Evolutionary conservation across 2,329 filamentous ascomycete species (phyloP).

Genomic region (Ramularia endophylla): DNA sequence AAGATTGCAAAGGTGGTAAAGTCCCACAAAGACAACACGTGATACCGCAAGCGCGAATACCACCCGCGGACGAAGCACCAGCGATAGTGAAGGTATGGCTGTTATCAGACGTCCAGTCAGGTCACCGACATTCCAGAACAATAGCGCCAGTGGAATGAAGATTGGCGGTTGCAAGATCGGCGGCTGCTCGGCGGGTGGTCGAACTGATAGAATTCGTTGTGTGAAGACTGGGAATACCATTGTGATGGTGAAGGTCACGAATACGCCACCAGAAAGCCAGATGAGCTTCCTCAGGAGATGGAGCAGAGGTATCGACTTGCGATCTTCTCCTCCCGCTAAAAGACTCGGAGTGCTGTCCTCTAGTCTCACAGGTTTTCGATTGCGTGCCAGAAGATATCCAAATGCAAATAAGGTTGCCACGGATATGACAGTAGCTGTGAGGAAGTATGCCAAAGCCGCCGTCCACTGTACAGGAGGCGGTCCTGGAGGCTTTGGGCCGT

Average conservation of each 20-base stretch:
- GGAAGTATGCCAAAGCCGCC: conserved; percentile 84
- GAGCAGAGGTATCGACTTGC: conserved; percentile 48
- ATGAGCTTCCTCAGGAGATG: conserved; percentile 69
- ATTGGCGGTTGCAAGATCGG: conserved; percentile 63
- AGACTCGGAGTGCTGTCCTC: conserved; percentile 1
- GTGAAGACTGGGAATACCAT: conserved; percentile 98
- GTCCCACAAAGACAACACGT: conserved; percentile 66
- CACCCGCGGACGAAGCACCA: conserved; percentile 57
- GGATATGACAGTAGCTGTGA: conserved; percentile 77
- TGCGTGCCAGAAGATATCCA: conserved; percentile 57
- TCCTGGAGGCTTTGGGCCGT: conserved; percentile 14
- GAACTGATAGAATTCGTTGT: conserved; percentile 40
- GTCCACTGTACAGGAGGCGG: conserved; percentile 48
- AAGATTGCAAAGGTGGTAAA: conserved; percentile 89
- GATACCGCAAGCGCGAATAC: conserved; percentile 63
- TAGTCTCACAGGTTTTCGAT: conserved; percentile 11
- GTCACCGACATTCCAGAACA: conserved; percentile 92
- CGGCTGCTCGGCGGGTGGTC: conserved; percentile 39
- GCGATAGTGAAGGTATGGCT: conserved; percentile 47
- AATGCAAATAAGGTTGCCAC: conserved; percentile 65
- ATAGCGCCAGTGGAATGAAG: conserved; percentile 85
- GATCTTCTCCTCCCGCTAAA: conserved; percentile 5
- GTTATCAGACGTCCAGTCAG: conserved; percentile 68
- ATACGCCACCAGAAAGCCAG: conserved; percentile 71
- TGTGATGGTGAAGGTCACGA: conserved; percentile 72